Percentiles rank a stretch among this genome's conserved stretches.
phyloP scores from a whole-genome alignment of 352 stramenopile genomes.

The Phytophthora brassicae region DNA sequence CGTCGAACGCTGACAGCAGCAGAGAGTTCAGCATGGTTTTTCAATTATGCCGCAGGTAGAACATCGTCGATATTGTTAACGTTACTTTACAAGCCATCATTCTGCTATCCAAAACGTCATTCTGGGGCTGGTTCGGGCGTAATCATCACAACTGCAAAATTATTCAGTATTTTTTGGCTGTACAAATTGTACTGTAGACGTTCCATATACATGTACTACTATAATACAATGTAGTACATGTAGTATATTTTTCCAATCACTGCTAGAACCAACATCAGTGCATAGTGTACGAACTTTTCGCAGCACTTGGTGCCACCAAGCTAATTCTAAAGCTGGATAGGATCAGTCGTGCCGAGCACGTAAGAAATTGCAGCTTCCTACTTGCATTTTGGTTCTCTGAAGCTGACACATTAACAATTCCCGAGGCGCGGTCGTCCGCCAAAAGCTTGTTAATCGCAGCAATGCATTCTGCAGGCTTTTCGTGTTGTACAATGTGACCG shows the following conservation, averaged over 20 bases:
- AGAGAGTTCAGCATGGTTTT: slow-evolving; percentile 28
- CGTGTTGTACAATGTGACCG: slow-evolving; percentile 69
- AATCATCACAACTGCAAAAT: neutral
- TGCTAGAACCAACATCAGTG: neutral
- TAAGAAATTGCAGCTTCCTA: slow-evolving; percentile 9
- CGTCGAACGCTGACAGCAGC: slow-evolving; percentile 45
- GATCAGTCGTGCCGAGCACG: neutral
- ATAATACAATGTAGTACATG: no score
- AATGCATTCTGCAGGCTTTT: slow-evolving; percentile 54
- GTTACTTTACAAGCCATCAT: slow-evolving; percentile 5
- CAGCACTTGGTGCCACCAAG: neutral
- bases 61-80: no score
- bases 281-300: slow-evolving; percentile 7
- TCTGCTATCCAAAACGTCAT: no score
- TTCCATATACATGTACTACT: no score
- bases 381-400: slow-evolving; percentile 1
- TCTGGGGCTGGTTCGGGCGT: slow-evolving; percentile 6
- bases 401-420: neutral
- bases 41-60: no score
- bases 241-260: no score
- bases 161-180: no score
- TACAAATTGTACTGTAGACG: no score
- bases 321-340: slow-evolving; percentile 14
- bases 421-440: neutral
- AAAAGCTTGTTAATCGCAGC: slow-evolving; percentile 61